Base-by-base conservation (phyloP, 495 filamentous ascomycete genomes). In the Hypoxylon fragiforme region DNA sequence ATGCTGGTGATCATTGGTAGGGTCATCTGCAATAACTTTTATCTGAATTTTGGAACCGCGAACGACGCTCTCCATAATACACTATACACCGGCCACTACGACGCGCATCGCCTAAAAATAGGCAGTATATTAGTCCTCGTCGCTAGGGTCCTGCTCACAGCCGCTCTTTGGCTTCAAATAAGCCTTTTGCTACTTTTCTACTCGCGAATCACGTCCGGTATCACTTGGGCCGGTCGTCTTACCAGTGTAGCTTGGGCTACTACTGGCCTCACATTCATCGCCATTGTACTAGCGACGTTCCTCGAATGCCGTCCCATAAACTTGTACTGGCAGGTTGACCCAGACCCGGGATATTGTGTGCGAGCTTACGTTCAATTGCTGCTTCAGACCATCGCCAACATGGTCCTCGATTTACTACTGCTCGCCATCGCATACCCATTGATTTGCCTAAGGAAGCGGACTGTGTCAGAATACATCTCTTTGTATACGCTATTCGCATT, bases 281-380 rank as follows among this genome's bases (percentile, higher is more conserved):
- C 60, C 7, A 60, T 70, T 24, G 65, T 73, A 38, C 47, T 71
- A 7, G 61, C 69, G 34, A 74, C 69, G 0, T 77, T 78, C 54
- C 67, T 68, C 9, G 76, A 78, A 54, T 78, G 76, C 53, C 65
- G 65, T 19, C 76, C 74, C 7, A 64, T 78, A 37, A 44, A 62
- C 20, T 55, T 72, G 9, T 78, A 77, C 47, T 78, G 72, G 73
- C 69, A 72, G 43, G 57, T 73, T 16, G 48, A 70, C 2, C 73
- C 73, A 5, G 62, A 73, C 50, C 72, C 75, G 42, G 73, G 70
- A 37, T 37, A 46, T 3, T 78, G 75, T 48, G 70, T 67, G 9
- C 54, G 67, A 36, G 75, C 74, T 7, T 65, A 73, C 30, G 61
- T 56, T 11, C 72, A 77, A 36, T 49, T 78, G 11, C 62, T 73